phyloP scores from a whole-genome alignment of 2,329 filamentous ascomycete species.

The Ascochyta rabiei region DNA sequence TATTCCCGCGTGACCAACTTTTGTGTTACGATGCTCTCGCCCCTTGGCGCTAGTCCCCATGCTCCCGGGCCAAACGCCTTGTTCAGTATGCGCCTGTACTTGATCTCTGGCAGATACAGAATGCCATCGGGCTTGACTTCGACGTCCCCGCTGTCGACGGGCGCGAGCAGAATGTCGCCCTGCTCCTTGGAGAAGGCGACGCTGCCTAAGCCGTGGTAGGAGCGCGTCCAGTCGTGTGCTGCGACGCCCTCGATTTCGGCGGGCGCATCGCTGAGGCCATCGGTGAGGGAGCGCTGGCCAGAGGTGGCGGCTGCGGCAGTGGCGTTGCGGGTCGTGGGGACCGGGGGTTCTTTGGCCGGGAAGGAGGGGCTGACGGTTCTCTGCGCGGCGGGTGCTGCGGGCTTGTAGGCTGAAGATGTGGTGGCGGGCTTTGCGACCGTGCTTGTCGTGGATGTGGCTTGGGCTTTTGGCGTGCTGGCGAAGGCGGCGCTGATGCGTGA shows the following conservation, averaged over 20 bases:
- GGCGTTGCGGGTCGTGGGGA: constrained; percentile 40
- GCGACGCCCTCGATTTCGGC: constrained; percentile 56
- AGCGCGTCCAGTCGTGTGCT: constrained; percentile 80
- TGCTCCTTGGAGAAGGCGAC: constrained; percentile 74
- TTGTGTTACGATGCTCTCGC: constrained; percentile 83
- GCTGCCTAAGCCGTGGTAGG: constrained; percentile 78
- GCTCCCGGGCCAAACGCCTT: constrained; percentile 90
- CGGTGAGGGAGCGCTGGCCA: constrained; percentile 52
- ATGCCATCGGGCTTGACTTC: constrained; percentile 99
- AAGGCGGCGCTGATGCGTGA: constrained; percentile 33
- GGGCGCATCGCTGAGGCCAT: constrained; percentile 57
- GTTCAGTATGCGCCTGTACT: constrained; percentile 91
- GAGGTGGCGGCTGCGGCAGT: constrained; percentile 33
- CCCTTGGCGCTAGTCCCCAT: constrained; percentile 90
- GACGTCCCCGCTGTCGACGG: constrained; percentile 74
- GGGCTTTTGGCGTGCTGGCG: constrained; percentile 27
- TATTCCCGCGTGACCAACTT: constrained; percentile 88
- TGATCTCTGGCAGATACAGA: constrained; percentile 95
- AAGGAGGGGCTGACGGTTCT: constrained; percentile 38
- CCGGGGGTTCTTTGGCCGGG: constrained; percentile 41
- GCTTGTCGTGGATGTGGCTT: constrained; percentile 19
- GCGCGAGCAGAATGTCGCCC: constrained; percentile 69
- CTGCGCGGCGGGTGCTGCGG: constrained; percentile 19
- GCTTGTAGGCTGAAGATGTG: constrained; percentile 11
- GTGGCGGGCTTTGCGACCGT: constrained; percentile 24